Base-by-base conservation (phyloP, 1,284 basidiomycete genomes). In the Sphagnurus paluster region DNA sequence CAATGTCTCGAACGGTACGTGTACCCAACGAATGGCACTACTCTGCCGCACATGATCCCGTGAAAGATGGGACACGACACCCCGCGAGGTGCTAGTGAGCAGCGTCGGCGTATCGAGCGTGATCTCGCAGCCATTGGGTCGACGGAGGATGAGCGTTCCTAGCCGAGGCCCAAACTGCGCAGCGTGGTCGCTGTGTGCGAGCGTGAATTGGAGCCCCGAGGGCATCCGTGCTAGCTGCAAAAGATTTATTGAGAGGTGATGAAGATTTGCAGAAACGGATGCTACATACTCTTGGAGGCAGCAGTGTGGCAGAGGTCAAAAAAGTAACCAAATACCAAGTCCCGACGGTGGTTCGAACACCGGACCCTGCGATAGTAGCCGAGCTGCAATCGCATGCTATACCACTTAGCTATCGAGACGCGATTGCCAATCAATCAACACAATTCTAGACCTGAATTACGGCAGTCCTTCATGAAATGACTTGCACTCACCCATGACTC, bases 1-100 rank as follows among this genome's bases (percentile, higher is more conserved):
- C 90, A 91, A 90, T 20, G 82, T 78, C 65, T 92, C 90, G 56
- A 90, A 89, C 0, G 87, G 79, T 0, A 89, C 64, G 53, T 87
- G 74, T 0, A 87, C 65, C 77, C 83, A 87, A 48, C 63, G 71
- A 24, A 87, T 74, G 0, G 78, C 72, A 5, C 67, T 59, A 1
- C 79, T 77, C 17, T 59, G 48, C 13, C 59, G 58, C 7, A 75
- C 66, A 52, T 87, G 79, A 56, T 90, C 87, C 29, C 76, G 68
- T 6, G 86, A 84, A 4, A 91, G 68, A 65, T 92, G 90, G 2
- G 84, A 82, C 0, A 91, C 71, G 20, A 85, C 68, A 0, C 90
- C 90, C 19, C 87, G 80, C 35, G 83, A 84, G 6, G 87, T 86
- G 4, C 75, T 65, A 0, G 79, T 71, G 24, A 89, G 63, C 35